Conservation (phyloP, 163 green algal species). For the Prototheca cutis region DNA sequence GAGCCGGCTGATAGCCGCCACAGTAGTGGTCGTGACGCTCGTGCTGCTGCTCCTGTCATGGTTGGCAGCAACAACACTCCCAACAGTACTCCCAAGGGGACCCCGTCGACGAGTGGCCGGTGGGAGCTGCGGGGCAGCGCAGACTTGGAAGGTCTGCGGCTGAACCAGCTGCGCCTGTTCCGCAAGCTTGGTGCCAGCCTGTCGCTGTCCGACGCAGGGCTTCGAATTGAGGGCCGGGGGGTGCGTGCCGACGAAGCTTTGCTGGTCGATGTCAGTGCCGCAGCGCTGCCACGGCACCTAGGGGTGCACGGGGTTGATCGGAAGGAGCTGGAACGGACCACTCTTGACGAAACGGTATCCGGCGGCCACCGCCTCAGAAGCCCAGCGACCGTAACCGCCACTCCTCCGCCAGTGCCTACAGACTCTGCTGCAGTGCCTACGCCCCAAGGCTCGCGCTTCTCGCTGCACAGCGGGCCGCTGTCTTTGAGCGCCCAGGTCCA, state of each 20-base stretch:
- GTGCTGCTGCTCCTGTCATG: no score
- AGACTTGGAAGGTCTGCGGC: conserved; percentile 46
- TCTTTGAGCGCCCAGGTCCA: conserved; percentile 27
- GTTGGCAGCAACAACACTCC: no score
- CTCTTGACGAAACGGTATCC: no score
- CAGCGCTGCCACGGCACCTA: neutral
- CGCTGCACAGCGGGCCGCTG: conserved; percentile 36
- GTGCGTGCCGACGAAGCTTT: conserved; percentile 54
- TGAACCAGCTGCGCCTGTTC: conserved; percentile 66
- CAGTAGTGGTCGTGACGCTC: neutral
- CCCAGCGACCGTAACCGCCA: no score
- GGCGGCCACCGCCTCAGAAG: no score
- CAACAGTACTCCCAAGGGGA: no score
- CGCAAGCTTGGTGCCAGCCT: conserved; percentile 41
- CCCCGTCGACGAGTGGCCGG: neutral
- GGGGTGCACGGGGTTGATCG: neutral
- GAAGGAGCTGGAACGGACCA: no score
- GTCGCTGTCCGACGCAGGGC: conserved; percentile 15
- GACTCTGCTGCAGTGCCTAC: no score
- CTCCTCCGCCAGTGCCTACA: no score
- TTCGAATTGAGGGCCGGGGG: conserved; percentile 41
- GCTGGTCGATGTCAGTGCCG: conserved; percentile 45
- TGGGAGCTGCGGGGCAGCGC: conserved; percentile 40
- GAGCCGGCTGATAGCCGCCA: no score
- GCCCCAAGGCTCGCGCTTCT: conserved; percentile 5